Evolutionary conservation across 1,139 yeast species (phyloP), one percentile per base, ranked within the genome.

Genomic region (Cylindricascospora bacillispora): DNA sequence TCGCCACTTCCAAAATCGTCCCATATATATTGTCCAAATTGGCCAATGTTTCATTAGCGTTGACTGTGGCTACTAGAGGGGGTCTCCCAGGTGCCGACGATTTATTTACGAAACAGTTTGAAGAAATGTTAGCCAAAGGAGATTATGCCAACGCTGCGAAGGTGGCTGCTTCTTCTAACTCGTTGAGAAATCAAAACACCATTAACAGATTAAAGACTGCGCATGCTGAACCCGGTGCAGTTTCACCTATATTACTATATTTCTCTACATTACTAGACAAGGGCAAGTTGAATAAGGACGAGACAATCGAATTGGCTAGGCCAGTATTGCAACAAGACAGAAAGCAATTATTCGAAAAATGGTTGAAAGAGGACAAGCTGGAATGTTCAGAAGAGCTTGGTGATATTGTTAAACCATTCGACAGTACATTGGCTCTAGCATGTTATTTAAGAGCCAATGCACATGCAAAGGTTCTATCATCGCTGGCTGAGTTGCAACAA

Each of bases 1-100:
- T 92, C 33, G 71, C 94, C 27, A 81, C 76, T 43, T 78, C 76
- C 35, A 81, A 81, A 49, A 74, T 89, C 43, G 78, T 92, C 38
- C 94, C 95, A 28, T 92, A 92, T 56, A 78, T 92, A 29, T 67
- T 89, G 56, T 79, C 79, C 47, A 83, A 83, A 55, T 68, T 89
- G 42, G 73, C 89, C 32, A 89, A 92, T 50, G 83, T 89, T 18
- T 70, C 80, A 17, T 66, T 92, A 48, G 98, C 97, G 3, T 65
- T 92, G 39, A 68, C 89, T 6, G 70, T 92, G 42, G 93, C 97
- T 13, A 73, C 94, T 6, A 80, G 97, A 59, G 95, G 95, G 50
- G 94, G 95, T 1, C 71, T 92, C 55, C 92, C 94, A 28, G 99
- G 98, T 40, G 98, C 97, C 27, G 98, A 89, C 55, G 77, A 76